Conservation (phyloP, 1,139 yeast species). For the Hyphopichia pseudoburtonii region DNA sequence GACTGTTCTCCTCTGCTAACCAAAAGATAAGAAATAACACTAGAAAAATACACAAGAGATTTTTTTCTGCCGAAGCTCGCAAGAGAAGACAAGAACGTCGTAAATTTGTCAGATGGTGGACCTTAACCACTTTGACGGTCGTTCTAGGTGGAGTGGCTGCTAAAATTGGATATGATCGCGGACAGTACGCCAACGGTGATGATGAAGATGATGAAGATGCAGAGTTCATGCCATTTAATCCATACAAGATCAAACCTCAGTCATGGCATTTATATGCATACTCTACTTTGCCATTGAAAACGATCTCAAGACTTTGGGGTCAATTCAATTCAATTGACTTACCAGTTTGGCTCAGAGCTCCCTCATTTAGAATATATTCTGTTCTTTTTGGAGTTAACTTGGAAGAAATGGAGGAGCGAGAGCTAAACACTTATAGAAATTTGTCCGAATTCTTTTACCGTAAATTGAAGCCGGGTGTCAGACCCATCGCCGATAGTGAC, state of each 20-base stretch:
- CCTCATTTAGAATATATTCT: conserved; percentile 78
- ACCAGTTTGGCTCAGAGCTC: conserved; percentile 87
- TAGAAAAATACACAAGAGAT: conserved; percentile 37
- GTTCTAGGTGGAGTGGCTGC: conserved; percentile 67
- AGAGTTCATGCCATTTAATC: conserved; percentile 32
- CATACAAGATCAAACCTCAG: conserved; percentile 56
- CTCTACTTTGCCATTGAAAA: conserved; percentile 86
- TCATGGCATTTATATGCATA: conserved; percentile 91
- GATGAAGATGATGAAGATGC: conserved; percentile 21
- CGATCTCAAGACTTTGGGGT: conserved; percentile 94
- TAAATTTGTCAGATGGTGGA: conserved; percentile 65
- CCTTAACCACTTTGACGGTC: conserved; percentile 62
- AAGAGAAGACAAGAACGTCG: conserved; percentile 45
- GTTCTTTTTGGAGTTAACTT: conserved; percentile 83
- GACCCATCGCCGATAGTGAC: conserved; percentile 72
- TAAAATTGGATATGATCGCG: conserved; percentile 44
- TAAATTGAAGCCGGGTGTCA: conserved; percentile 69
- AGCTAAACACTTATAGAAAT: conserved; percentile 70
- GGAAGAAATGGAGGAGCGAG: conserved; percentile 85
- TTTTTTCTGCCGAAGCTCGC: conserved; percentile 47
- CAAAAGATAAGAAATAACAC: conserved; percentile 38
- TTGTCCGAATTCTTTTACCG: conserved; percentile 92
- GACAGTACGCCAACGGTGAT: no score
- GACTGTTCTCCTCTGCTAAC: conserved; percentile 41
- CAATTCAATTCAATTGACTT: conserved; percentile 76